Evolutionary conservation across 2,329 filamentous ascomycete genomes (phyloP).

Genomic region (Cladosporium oxysporum): DNA sequence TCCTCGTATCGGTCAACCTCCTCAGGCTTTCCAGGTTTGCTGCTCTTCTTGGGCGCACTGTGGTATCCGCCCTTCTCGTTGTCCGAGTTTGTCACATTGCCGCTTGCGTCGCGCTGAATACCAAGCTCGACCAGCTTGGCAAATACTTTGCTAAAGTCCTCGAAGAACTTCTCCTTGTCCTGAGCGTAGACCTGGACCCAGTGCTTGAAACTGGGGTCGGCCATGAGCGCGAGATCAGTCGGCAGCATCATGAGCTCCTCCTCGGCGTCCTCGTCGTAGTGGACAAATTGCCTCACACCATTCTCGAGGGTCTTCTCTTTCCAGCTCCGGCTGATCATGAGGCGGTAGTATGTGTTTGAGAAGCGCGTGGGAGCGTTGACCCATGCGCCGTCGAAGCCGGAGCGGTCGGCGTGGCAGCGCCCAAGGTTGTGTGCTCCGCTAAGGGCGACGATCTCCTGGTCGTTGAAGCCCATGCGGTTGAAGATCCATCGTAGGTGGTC

Average conservation of each 20-base stretch:
- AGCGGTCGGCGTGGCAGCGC: constrained; percentile 57
- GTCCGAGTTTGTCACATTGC: constrained; percentile 57
- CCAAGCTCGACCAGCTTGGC: constrained; percentile 63
- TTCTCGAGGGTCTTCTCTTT: constrained; percentile 55
- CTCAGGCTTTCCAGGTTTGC: constrained; percentile 39
- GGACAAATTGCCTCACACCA: constrained; percentile 60
- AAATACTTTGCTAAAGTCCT: constrained; percentile 60
- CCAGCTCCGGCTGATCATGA: constrained; percentile 56
- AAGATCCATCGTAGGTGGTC: constrained; percentile 60
- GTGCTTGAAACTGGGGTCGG: constrained; percentile 54
- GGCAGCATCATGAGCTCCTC: constrained; percentile 67
- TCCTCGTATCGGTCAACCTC: constrained; percentile 39
- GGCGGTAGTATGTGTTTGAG: constrained; percentile 59
- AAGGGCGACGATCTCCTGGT: constrained; percentile 61
- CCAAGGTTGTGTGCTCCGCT: constrained; percentile 59
- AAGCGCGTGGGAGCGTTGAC: constrained; percentile 54
- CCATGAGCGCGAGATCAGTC: constrained; percentile 61
- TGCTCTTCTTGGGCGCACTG: constrained; percentile 59
- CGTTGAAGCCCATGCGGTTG: constrained; percentile 62
- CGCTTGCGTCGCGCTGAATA: constrained; percentile 56
- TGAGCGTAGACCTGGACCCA: constrained; percentile 62
- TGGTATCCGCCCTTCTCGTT: constrained; percentile 59
- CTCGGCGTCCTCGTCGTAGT: constrained; percentile 58
- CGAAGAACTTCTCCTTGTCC: constrained; percentile 64
- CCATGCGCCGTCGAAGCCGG: constrained; percentile 61